phyloP scores from a whole-genome alignment of 164 flowering plant species.

The Amborella trichopoda region DNA sequence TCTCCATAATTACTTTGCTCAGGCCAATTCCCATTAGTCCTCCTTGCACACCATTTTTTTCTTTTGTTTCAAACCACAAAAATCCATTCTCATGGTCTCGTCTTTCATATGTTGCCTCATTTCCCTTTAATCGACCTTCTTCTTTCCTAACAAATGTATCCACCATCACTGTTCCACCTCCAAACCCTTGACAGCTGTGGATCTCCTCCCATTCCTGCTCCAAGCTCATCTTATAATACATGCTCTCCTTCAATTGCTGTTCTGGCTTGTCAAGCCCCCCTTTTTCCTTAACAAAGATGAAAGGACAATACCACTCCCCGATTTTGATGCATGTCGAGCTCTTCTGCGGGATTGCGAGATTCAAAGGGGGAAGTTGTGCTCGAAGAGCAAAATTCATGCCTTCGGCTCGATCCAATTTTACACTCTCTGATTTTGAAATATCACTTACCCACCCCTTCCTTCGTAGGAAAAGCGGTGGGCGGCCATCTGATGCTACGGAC shows the following conservation, averaged over 20 bases:
- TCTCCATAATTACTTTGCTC: slow-evolving; percentile 20
- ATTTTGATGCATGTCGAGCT: neutral
- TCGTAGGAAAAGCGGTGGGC: slow-evolving; percentile 7
- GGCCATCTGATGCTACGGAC: slow-evolving; percentile 9
- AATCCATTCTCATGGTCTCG: neutral
- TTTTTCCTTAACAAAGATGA: slow-evolving; percentile 8
- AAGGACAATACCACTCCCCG: slow-evolving; percentile 11
- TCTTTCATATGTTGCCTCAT: slow-evolving; percentile 2
- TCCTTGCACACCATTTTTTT: neutral
- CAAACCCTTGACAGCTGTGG: slow-evolving; percentile 14
- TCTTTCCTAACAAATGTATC: slow-evolving; percentile 1
- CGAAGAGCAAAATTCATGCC: slow-evolving; percentile 4
- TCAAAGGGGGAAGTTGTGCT: neutral
- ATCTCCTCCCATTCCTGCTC: slow-evolving; percentile 56
- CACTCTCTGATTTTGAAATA: neutral
- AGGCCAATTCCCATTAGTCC: neutral
- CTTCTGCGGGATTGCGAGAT: slow-evolving; percentile 6
- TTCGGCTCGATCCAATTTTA: neutral
- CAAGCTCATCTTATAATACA: slow-evolving; percentile 41
- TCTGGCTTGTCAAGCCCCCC: slow-evolving; percentile 3
- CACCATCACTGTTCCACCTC: slow-evolving; percentile 3
- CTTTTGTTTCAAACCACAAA: slow-evolving; percentile 1
- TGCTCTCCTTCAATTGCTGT: slow-evolving; percentile 28
- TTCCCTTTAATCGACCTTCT: neutral
- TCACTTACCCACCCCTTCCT: slow-evolving; percentile 5